A percentile compares a stretch with the other conserved stretches of the same genome.
Conservation (phyloP, 805 yeast species). For the Yarrowia sp. region DNA sequence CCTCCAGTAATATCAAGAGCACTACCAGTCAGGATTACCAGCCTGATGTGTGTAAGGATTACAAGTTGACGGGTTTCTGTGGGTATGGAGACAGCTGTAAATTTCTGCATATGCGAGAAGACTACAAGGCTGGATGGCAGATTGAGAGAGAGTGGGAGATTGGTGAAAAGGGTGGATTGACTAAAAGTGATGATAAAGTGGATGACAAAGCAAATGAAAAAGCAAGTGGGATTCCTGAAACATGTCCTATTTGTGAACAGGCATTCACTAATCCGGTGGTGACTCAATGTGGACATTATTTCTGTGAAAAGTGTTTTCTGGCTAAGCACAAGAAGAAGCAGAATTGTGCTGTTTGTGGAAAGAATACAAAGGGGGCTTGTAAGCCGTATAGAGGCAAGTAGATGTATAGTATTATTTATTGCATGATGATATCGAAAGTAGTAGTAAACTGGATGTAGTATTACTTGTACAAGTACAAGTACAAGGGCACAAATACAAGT, state of each 20-base stretch:
- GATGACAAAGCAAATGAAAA: constrained; percentile 29
- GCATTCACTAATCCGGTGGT: constrained; percentile 56
- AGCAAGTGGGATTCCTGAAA: constrained; percentile 47
- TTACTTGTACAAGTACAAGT: too few species aligned
- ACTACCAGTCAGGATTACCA: constrained; percentile 81
- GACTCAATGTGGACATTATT: constrained; percentile 62
- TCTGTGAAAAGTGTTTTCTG: constrained; percentile 62
- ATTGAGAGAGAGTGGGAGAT: constrained; percentile 69
- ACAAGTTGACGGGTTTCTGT: constrained; percentile 85
- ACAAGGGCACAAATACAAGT: too few species aligned
- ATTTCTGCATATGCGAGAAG: constrained; percentile 87
- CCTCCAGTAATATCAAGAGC: constrained; percentile 50
- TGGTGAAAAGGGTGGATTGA: constrained; percentile 24
- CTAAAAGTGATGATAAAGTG: constrained; percentile 26
- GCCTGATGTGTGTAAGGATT: constrained; percentile 93
- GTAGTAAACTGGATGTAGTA: too few species aligned
- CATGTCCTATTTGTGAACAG: constrained; percentile 58
- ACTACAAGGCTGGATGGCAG: constrained; percentile 68
- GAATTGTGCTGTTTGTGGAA: constrained; percentile 57
- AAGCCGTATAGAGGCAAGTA: constrained; percentile 39
- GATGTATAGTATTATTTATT: background rate
- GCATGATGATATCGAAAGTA: too few species aligned
- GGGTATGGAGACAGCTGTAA: constrained; percentile 98
- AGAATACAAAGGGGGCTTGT: constrained; percentile 60
- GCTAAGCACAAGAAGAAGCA: constrained; percentile 45